These are phyloP conservation scores for Magnolia changhungtana DNA, from an alignment of 164 flowering plant genomes.

Conservation along the genomic window DNA sequence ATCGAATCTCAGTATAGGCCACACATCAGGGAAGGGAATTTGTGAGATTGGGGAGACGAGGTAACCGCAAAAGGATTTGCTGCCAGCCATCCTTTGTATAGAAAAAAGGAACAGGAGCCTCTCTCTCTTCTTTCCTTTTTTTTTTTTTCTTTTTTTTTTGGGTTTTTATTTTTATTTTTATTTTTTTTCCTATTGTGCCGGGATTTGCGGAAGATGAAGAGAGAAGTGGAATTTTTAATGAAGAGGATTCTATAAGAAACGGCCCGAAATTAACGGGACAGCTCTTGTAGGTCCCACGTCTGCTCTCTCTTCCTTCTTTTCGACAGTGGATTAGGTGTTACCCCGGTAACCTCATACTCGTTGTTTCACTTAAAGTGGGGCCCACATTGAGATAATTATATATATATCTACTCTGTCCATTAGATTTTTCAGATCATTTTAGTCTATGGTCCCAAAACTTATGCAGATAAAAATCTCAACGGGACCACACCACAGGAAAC, in stretches of 20 bases:
- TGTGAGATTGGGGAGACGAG: not conserved
- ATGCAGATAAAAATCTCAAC: no score
- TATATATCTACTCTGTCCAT: no score
- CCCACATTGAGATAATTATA: no score
- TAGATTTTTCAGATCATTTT: no score
- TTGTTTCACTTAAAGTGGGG: no score
- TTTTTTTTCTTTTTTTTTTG: not conserved
- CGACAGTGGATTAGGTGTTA: constrained; percentile 1
- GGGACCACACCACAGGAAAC: no score
- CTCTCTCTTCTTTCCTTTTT: not conserved
- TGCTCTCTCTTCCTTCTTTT: not conserved
- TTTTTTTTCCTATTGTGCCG: constrained; percentile 26
- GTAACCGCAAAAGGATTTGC: not conserved
- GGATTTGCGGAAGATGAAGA: constrained; percentile 31
- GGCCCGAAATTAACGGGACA: constrained; percentile 29
- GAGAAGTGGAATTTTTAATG: constrained; percentile 9
- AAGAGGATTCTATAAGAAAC: constrained; percentile 5
- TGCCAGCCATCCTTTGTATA: not conserved
- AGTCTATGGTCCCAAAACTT: no score
- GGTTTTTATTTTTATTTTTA: not conserved
- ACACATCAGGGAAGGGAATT: constrained; percentile 12
- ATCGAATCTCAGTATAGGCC: constrained; percentile 20
- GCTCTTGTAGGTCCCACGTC: constrained; percentile 30
- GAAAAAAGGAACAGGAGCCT: not conserved
- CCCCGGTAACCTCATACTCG: no score